These are phyloP conservation scores for Prunus dulcis DNA, from an alignment of 306 rosid genomes.

Conservation along the genomic window DNA sequence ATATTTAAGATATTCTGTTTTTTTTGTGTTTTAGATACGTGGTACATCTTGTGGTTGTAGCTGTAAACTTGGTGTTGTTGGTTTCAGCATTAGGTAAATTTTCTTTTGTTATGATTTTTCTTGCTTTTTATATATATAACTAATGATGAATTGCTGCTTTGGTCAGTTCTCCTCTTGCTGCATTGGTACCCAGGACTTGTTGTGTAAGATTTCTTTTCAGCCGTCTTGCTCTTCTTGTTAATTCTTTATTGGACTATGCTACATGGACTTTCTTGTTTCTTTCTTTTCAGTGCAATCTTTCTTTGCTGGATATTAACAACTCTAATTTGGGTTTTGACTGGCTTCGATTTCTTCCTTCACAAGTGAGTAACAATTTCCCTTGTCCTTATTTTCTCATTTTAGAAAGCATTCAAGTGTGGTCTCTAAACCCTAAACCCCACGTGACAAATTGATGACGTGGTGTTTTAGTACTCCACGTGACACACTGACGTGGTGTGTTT, in stretches of 20 bases:
- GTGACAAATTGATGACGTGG: no score
- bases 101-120: not conserved
- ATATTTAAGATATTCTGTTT: not conserved
- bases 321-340: slow-evolving; percentile 60
- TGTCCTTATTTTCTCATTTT: not conserved
- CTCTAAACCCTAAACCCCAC: not conserved
- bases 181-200: slow-evolving; percentile 74
- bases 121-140: not conserved
- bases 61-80: slow-evolving; percentile 46
- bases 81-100: slow-evolving; percentile 50
- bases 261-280: not conserved
- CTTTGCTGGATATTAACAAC: slow-evolving; percentile 66
- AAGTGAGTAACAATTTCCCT: slow-evolving; percentile 41
- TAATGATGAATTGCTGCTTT: slow-evolving; percentile 32
- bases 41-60: slow-evolving; percentile 49
- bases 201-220: slow-evolving; percentile 38
- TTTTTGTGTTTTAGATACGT: slow-evolving; percentile 33
- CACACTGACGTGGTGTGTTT: no score
- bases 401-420: not conserved
- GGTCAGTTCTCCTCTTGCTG: slow-evolving; percentile 49
- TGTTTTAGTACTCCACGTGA: no score
- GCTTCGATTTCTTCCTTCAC: slow-evolving; percentile 62
- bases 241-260: not conserved
- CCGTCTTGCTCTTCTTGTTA: not conserved
- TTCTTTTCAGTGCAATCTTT: slow-evolving; percentile 44